Percentiles rank a stretch among this genome's conserved stretches.
These are phyloP conservation scores for Sugiyamaella castrensis DNA, from an alignment of 1,139 yeast genomes.

Conservation along the genomic window DNA sequence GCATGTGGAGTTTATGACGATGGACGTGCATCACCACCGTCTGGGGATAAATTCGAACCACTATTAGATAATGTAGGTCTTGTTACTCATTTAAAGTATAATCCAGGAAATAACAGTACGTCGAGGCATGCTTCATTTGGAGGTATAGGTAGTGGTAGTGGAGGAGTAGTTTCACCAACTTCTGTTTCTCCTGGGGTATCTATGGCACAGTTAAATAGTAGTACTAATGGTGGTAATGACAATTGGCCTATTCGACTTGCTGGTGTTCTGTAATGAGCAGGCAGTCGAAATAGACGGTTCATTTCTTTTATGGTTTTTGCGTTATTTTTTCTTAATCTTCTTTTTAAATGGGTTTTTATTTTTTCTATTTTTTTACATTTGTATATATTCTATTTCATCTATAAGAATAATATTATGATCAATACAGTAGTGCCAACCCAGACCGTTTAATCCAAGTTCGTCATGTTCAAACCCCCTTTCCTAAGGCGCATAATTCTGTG, in stretches of 20 bases:
- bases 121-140: not conserved
- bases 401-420: no score
- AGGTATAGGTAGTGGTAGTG: no score
- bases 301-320: no score
- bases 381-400: no score
- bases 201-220: not conserved
- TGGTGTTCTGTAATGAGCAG: constrained; percentile 16
- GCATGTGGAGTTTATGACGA: constrained; percentile 30
- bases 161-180: not conserved
- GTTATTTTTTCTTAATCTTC: no score
- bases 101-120: not conserved
- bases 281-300: no score
- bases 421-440: no score
- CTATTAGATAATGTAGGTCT: constrained; percentile 36
- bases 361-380: no score
- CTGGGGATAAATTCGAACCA: constrained; percentile 28
- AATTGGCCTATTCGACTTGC: constrained; percentile 21
- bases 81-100: constrained; percentile 33
- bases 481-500: no score
- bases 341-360: no score
- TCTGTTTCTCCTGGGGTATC: not conserved
- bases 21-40: not conserved
- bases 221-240: not conserved
- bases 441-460: no score
- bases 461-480: no score